A percentile compares a stretch with the other conserved stretches of the same genome.
These are phyloP conservation scores for Pisolithus microcarpus DNA, from an alignment of 768 basidiomycete species.

Conservation along the genomic window DNA sequence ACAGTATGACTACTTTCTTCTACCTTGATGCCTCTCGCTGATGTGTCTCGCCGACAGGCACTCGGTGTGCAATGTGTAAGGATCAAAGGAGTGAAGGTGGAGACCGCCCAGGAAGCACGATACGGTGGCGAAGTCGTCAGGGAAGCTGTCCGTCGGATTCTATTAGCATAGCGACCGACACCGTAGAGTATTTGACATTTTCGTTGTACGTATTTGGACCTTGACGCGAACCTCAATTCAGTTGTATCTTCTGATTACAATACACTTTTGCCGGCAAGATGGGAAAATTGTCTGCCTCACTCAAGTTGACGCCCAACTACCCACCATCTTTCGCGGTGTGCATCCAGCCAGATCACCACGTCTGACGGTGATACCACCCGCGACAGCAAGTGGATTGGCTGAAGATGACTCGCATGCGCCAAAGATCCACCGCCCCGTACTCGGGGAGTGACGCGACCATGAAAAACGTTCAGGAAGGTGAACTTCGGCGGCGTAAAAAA, in stretches of 20 bases:
- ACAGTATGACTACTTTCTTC: slow-evolving; percentile 39
- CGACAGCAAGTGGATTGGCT: too few species aligned
- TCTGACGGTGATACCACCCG: too few species aligned
- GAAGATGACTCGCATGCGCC: too few species aligned
- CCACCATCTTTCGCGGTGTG: too few species aligned
- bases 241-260: too few species aligned
- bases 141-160: slow-evolving; percentile 33
- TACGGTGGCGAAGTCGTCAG: slow-evolving; percentile 45
- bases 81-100: slow-evolving; percentile 28
- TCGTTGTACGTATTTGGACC: too few species aligned
- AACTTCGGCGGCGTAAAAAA: background rate
- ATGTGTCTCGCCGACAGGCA: slow-evolving; percentile 27
- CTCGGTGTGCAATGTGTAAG: slow-evolving; percentile 56
- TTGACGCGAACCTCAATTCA: too few species aligned
- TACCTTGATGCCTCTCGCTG: slow-evolving; percentile 1
- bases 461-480: background rate
- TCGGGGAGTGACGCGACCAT: background rate
- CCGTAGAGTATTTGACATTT: background rate
- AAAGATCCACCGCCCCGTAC: too few species aligned
- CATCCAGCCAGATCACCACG: too few species aligned
- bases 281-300: too few species aligned
- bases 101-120: slow-evolving; percentile 9
- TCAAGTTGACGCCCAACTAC: too few species aligned
- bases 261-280: too few species aligned
- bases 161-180: slow-evolving; percentile 6